Evolutionary conservation across 2,329 filamentous ascomycete species (phyloP).

Genomic region (Aspergillus ochraceoroseus): DNA sequence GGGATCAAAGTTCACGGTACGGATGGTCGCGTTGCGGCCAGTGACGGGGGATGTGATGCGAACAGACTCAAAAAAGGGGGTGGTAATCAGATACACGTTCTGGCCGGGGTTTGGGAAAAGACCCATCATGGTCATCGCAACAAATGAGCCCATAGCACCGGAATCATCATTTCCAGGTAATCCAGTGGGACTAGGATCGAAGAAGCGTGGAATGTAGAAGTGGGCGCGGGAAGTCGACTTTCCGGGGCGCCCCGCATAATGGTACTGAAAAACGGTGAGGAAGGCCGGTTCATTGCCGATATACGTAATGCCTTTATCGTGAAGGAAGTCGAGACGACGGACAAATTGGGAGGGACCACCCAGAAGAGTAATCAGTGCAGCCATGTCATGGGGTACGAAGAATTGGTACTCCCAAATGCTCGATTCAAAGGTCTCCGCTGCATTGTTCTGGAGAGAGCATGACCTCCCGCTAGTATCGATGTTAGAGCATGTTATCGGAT

Average conservation of each 20-base stretch:
- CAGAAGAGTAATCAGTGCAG: conserved; percentile 52
- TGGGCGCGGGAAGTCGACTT: conserved; percentile 51
- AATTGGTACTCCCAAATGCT: conserved; percentile 39
- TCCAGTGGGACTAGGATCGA: conserved; percentile 53
- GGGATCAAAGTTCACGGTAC: conserved; percentile 57
- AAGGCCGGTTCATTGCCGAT: conserved; percentile 63
- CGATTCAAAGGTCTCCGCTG: conserved; percentile 33
- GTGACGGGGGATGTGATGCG: conserved; percentile 56
- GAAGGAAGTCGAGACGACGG: conserved; percentile 58
- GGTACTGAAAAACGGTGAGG: conserved; percentile 62
- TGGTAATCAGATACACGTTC: conserved; percentile 63
- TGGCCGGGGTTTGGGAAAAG: conserved; percentile 65
- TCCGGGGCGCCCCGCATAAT: conserved; percentile 61
- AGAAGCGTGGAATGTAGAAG: conserved; percentile 59
- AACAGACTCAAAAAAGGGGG: conserved; percentile 61
- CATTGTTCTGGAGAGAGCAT: conserved; percentile 34
- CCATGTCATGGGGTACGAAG: conserved; percentile 53
- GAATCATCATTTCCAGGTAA: conserved; percentile 66
- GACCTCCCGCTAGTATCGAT: conserved; percentile 43
- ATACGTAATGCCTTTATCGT: conserved; percentile 59
- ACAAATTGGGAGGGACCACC: conserved; percentile 56
- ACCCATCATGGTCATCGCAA: conserved; percentile 63
- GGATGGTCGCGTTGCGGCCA: conserved; percentile 55
- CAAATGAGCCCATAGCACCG: conserved; percentile 64
- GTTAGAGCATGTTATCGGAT: conserved; percentile 54